A percentile compares a stretch with the other conserved stretches of the same genome.
These are phyloP conservation scores for Trichothecium roseum DNA, from an alignment of 2,329 filamentous ascomycete species.

Conservation along the genomic window DNA sequence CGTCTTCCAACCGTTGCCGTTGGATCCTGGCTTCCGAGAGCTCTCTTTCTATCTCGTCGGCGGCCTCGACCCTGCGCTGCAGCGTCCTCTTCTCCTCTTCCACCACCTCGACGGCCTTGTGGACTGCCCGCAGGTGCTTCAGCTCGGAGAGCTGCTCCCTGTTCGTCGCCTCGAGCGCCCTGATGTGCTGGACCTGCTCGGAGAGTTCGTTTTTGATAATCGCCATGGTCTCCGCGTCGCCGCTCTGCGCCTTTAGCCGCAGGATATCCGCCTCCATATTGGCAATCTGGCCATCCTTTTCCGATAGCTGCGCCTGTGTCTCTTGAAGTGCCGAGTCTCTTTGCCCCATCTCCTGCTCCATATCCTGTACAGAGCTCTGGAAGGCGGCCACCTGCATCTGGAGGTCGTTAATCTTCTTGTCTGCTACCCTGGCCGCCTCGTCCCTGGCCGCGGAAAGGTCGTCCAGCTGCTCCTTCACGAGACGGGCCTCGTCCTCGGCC, in stretches of 20 bases:
- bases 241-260: constrained; percentile 73
- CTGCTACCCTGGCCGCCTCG: constrained; percentile 54
- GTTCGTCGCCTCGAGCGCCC: constrained; percentile 69
- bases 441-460: constrained; percentile 55
- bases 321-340: constrained; percentile 47
- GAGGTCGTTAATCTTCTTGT: constrained; percentile 45
- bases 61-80: constrained; percentile 64
- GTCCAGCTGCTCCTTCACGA: constrained; percentile 71
- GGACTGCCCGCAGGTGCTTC: constrained; percentile 67
- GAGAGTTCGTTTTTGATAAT: constrained; percentile 82
- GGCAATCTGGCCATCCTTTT: constrained; percentile 62
- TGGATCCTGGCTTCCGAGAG: constrained; percentile 72
- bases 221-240: constrained; percentile 73
- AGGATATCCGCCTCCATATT: constrained; percentile 75
- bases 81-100: constrained; percentile 89
- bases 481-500: constrained; percentile 59
- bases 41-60: constrained; percentile 65
- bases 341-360: constrained; percentile 46
- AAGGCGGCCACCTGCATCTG: constrained; percentile 38
- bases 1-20: constrained; percentile 78
- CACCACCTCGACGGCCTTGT: constrained; percentile 84
- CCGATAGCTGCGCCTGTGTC: constrained; percentile 55
- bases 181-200: constrained; percentile 87
- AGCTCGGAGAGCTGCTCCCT: constrained; percentile 72
- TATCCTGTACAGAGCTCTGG: constrained; percentile 41